Conservation (phyloP, 768 basidiomycete species). For the Leucocoprinus leucothites region DNA sequence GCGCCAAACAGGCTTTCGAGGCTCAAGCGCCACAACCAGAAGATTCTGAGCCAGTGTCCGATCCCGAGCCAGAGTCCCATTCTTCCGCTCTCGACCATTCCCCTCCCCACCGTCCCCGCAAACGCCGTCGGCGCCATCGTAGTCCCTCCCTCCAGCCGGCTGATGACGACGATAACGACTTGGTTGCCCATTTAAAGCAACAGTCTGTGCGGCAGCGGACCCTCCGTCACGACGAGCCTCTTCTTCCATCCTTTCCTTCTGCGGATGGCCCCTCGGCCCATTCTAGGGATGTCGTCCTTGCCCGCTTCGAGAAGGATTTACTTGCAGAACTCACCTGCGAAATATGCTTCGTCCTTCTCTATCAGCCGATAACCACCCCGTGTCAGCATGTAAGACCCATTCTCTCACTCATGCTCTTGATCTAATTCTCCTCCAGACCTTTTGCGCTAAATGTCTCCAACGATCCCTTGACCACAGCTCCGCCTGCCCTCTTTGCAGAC, state of each 20-base stretch:
- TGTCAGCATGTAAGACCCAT: slow-evolving; percentile 81
- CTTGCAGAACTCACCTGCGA: slow-evolving; percentile 79
- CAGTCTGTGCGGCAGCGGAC: slow-evolving; percentile 27
- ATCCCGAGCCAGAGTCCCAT: slow-evolving; percentile 18
- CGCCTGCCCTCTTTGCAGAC: slow-evolving; percentile 84
- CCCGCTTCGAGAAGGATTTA: slow-evolving; percentile 58
- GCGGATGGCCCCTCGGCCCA: slow-evolving; percentile 15
- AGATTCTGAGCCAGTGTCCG: slow-evolving; percentile 26
- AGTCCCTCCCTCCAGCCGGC: slow-evolving; percentile 13
- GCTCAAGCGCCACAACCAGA: slow-evolving; percentile 23
- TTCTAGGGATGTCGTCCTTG: slow-evolving; percentile 23
- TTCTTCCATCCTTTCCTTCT: slow-evolving; percentile 20
- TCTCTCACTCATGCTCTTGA: slow-evolving; percentile 9
- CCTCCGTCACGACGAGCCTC: slow-evolving; percentile 28
- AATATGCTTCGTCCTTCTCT: slow-evolving; percentile 83
- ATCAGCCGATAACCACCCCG: slow-evolving; percentile 87
- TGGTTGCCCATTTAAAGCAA: slow-evolving; percentile 35
- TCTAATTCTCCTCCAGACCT: slow-evolving; percentile 55
- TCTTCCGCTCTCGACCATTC: slow-evolving; percentile 13
- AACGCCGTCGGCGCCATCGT: slow-evolving; percentile 25
- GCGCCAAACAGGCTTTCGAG: slow-evolving; percentile 14
- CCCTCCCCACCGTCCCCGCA: slow-evolving; percentile 21
- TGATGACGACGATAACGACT: slow-evolving; percentile 25
- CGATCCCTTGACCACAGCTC: slow-evolving; percentile 84
- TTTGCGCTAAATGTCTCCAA: slow-evolving; percentile 86